These are phyloP conservation scores for Quercus phellos DNA, from an alignment of 331 rosid genomes.

Conservation along the genomic window DNA sequence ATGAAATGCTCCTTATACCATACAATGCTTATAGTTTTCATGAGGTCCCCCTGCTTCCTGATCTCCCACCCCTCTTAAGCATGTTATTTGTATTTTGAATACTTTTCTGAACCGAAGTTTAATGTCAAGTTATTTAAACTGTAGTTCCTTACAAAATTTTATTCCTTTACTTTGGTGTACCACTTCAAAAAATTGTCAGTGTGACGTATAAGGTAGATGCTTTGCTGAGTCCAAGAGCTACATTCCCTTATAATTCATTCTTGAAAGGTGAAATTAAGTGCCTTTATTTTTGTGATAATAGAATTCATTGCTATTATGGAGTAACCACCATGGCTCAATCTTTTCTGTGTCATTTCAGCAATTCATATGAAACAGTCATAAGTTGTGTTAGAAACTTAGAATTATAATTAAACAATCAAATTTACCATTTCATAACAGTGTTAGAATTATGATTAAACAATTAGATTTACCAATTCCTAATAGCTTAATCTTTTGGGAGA, in stretches of 20 bases:
- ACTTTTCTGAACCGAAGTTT: neutral
- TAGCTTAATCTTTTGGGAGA: too few species aligned
- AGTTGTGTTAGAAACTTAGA: too few species aligned
- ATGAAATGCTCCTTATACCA: neutral
- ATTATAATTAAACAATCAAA: too few species aligned
- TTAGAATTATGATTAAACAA: too few species aligned
- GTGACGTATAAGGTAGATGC: neutral
- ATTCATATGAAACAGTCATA: too few species aligned
- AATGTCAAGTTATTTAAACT: neutral
- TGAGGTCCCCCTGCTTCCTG: too few species aligned
- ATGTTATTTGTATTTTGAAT: neutral
- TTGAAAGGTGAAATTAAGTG: neutral
- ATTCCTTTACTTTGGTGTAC: too few species aligned
- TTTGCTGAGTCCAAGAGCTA: neutral
- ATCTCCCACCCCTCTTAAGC: neutral
- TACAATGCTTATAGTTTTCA: too few species aligned
- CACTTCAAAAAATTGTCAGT: neutral
- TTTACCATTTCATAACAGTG: too few species aligned
- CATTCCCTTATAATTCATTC: neutral
- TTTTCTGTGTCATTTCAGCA: neutral
- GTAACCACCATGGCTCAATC: neutral
- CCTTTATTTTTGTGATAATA: neutral
- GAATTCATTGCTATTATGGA: neutral
- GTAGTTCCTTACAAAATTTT: neutral
- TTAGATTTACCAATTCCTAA: too few species aligned